These are phyloP conservation scores for Blastobotrys illinoisensis DNA, from an alignment of 1,139 yeast species.

Conservation along the genomic window DNA sequence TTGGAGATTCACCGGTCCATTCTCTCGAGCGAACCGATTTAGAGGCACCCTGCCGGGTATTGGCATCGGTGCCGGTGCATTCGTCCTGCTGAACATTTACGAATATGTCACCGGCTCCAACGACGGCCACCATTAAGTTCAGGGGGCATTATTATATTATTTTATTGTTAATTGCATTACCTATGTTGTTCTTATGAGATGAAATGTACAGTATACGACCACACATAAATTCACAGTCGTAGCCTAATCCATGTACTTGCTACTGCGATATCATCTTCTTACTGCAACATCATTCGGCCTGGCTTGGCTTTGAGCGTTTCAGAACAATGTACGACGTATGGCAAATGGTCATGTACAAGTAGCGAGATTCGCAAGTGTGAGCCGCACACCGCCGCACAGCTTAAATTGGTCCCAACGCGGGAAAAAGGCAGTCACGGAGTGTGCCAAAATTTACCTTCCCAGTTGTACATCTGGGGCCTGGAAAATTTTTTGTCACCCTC, in stretches of 20 bases:
- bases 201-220: not conserved
- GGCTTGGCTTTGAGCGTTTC: too few relatives aligned
- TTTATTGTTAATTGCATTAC: constrained; percentile 1
- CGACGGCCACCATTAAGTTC: constrained; percentile 12
- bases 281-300: too few relatives aligned
- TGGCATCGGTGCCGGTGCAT: constrained; percentile 75
- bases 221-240: too few relatives aligned
- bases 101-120: constrained; percentile 37
- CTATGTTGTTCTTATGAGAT: constrained; percentile 2
- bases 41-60: constrained; percentile 79
- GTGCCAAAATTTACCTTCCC: not conserved
- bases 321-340: too few relatives aligned
- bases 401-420: not conserved
- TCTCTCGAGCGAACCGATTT: constrained; percentile 65
- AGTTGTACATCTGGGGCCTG: not conserved
- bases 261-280: too few relatives aligned
- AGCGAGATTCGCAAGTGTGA: not conserved
- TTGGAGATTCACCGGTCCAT: constrained; percentile 85
- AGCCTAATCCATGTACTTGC: too few relatives aligned
- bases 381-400: not conserved
- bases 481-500: not conserved
- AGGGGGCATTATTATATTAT: not conserved
- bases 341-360: not conserved
- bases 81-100: constrained; percentile 57
- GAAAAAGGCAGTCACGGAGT: not conserved